Conservation (phyloP, 305 asterid genomes). For the Solanum chacoense region DNA sequence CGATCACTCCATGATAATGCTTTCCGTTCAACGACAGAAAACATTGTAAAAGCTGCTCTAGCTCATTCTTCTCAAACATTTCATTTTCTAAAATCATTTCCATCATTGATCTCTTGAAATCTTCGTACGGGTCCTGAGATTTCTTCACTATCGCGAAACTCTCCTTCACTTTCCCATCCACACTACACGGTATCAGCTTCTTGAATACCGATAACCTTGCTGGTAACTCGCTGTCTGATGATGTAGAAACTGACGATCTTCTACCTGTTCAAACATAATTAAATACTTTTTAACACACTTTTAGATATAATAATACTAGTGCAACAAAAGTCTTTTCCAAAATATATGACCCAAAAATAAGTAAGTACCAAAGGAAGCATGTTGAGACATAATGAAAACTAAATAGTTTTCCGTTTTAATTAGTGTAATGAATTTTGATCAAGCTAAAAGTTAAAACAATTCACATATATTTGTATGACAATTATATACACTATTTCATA, state of each 20-base stretch:
- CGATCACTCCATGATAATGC: conserved; percentile 45
- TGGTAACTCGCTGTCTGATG: conserved; percentile 19
- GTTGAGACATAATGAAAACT: background rate
- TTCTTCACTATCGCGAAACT: conserved; percentile 76
- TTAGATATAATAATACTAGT: too few species aligned
- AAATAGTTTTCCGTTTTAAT: background rate
- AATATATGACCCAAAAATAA: background rate
- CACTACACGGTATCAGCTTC: conserved; percentile 55
- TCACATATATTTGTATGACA: background rate
- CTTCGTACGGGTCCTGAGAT: conserved; percentile 61
- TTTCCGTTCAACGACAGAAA: conserved; percentile 58
- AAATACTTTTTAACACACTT: background rate
- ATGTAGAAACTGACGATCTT: conserved; percentile 17
- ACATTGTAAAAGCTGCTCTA: conserved; percentile 64
- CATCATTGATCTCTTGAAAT: conserved; percentile 77
- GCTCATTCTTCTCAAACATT: conserved; percentile 48
- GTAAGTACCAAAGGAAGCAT: background rate
- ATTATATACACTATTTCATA: too few species aligned
- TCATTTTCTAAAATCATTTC: conserved; percentile 82
- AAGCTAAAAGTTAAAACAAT: background rate
- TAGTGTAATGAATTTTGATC: background rate
- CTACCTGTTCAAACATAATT: background rate
- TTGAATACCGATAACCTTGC: conserved; percentile 64
- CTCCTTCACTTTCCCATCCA: conserved; percentile 72
- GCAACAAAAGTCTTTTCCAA: background rate